phyloP scores from a whole-genome alignment of 2,329 filamentous ascomycete species.

The Venturia effusa region DNA sequence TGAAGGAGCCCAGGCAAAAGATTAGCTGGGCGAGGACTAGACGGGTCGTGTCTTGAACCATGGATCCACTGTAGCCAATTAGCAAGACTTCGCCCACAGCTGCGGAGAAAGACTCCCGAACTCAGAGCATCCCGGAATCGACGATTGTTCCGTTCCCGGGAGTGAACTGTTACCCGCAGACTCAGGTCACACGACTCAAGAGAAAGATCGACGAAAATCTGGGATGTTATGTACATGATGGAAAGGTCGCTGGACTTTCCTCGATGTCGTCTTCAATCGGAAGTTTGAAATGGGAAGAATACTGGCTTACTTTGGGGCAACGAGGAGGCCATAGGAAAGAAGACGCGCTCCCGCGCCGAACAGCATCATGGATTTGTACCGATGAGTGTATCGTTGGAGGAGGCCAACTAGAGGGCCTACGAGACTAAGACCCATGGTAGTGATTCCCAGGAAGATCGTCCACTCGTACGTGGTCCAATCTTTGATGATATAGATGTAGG shows the following conservation, averaged over 20 bases:
- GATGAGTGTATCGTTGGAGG: slow-evolving; percentile 26
- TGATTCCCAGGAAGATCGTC: slow-evolving; percentile 31
- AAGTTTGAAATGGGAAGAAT: too few species aligned
- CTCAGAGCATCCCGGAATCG: too few species aligned
- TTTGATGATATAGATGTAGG: slow-evolving; percentile 31
- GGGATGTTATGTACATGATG: too few species aligned
- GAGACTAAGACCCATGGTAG: slow-evolving; percentile 30
- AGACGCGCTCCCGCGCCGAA: too few species aligned
- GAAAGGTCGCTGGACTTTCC: too few species aligned
- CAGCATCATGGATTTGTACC: slow-evolving; percentile 26
- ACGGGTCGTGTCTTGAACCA: slow-evolving; percentile 25
- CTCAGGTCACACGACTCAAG: too few species aligned
- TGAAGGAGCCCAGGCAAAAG: slow-evolving; percentile 27
- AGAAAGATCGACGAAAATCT: too few species aligned
- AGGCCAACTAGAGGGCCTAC: slow-evolving; percentile 24
- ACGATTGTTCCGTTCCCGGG: too few species aligned
- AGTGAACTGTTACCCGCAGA: too few species aligned
- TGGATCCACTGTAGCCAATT: slow-evolving; percentile 20
- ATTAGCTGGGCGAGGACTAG: slow-evolving; percentile 28
- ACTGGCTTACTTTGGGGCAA: too few species aligned
- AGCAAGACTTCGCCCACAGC: slow-evolving; percentile 26
- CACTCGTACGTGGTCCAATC: slow-evolving; percentile 32
- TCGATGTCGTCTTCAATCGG: too few species aligned
- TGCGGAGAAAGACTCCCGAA: slow-evolving; percentile 18
- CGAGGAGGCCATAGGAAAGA: too few species aligned